Base-by-base conservation (phyloP, 2,329 filamentous ascomycete genomes). In the Calonectria crousiana region DNA sequence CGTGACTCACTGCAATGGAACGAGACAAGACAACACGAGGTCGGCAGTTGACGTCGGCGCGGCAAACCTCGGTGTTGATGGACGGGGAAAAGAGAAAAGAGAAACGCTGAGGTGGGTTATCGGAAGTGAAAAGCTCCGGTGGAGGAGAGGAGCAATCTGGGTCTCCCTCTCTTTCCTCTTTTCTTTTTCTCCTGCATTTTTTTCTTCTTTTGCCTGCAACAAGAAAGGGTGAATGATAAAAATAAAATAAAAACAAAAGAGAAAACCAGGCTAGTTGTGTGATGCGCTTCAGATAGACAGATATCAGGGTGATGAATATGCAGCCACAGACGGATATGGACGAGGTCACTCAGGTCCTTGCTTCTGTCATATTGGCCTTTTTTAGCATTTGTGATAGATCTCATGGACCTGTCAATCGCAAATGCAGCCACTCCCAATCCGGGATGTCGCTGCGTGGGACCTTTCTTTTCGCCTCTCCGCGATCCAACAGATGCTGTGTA, bases 321-420 rank as follows among this genome's bases (percentile, higher is more conserved):
- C 56, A 62, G 56, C 34, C 23, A 11, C 23, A 28, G 36, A 62
- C 56, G 34, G 34, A 62, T 62, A 62, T 20, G 56, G 56, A 62
- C 56, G 56, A 62, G 36, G 56, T 62, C 56, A 62, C 34, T 5
- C 34, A 23, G 30, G 52, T 13, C 52, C 30, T 30, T 34, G 28
- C 13, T n/a, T 38, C 23, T 28, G 38, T 62, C 56, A 41, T 38
- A 62, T 62, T 62, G 38, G 14, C 8, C 52, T n/a, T 32, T 32
- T 62, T 62, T 62, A 62, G 56, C 56, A 62, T 62, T 62, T 62
- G 56, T 62, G 56, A 62, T 62, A 62, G 56, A 62, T 62, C 56
- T 62, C 56, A 62, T 62, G 56, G 34, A 62, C 56, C 56, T 62
- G 56, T 62, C 56, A 62, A 62, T 62, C 34, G n/a, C 56, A 4